Evolutionary conservation across 192 early-diverging fungal genomes (phyloP).

Genomic region (Backusella macrospora): DNA sequence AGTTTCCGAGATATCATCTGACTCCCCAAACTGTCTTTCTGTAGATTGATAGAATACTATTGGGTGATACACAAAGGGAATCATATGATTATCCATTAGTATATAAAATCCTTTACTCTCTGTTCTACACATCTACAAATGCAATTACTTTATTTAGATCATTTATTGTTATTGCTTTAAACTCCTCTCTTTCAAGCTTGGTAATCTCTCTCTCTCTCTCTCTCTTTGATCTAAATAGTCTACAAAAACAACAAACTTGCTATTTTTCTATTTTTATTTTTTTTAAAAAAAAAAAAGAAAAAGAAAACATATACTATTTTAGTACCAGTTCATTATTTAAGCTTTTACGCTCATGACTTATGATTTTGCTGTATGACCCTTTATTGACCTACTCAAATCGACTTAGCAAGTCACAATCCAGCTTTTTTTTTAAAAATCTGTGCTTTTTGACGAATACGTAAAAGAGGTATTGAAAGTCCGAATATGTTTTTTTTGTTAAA

Average conservation of each 20-base stretch:
- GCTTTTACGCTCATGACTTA: too few species aligned
- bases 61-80: background rate
- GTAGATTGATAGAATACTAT: background rate
- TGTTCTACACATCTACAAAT: too few species aligned
- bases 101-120: background rate
- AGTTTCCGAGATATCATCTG: background rate
- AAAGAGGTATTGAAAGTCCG: background rate
- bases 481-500: background rate
- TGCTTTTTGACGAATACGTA: background rate
- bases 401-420: background rate
- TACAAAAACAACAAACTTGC: too few species aligned
- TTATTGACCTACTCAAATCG: background rate
- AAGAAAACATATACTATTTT: background rate
- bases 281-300: background rate
- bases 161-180: constrained; percentile 12
- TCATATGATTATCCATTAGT: background rate
- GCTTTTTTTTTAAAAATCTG: background rate
- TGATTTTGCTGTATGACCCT: background rate
- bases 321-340: too few species aligned
- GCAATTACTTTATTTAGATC: background rate
- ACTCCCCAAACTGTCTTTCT: background rate
- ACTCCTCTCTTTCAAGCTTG: background rate
- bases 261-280: too few species aligned
- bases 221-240: too few species aligned
- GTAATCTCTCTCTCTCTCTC: too few species aligned